Conservation (phyloP, 306 rosid genomes). For the Argentina anserina region DNA sequence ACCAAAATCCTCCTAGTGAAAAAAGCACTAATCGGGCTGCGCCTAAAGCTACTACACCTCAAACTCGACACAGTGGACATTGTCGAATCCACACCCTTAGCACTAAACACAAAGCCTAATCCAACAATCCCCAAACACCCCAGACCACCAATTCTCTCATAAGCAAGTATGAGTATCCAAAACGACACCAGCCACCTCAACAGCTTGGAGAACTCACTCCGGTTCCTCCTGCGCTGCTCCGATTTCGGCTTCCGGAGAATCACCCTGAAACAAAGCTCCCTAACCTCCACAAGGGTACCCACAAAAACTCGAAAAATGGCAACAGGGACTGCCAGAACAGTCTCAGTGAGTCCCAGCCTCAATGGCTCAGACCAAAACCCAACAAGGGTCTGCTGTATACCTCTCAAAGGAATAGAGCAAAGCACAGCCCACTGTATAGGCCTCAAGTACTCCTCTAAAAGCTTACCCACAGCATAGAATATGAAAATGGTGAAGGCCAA, state of each 20-base stretch:
- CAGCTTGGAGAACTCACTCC: slow-evolving; percentile 62
- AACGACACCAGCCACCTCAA: slow-evolving; percentile 76
- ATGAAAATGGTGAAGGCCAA: slow-evolving; percentile 71
- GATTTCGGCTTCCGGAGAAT: slow-evolving; percentile 52
- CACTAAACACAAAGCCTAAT: slow-evolving; percentile 63
- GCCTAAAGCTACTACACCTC: slow-evolving; percentile 64
- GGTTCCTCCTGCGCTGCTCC: slow-evolving; percentile 19
- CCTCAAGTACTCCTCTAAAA: slow-evolving; percentile 67
- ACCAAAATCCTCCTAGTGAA: slow-evolving; percentile 65
- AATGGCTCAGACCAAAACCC: slow-evolving; percentile 80
- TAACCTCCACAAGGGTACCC: slow-evolving; percentile 75
- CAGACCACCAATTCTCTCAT: slow-evolving; percentile 63
- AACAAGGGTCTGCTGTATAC: slow-evolving; percentile 68
- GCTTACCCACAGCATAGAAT: slow-evolving; percentile 57
- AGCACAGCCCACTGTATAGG: slow-evolving; percentile 95
- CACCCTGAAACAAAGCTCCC: slow-evolving; percentile 44
- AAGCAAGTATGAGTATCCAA: slow-evolving; percentile 62
- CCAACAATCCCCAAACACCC: slow-evolving; percentile 57
- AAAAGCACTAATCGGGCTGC: slow-evolving; percentile 58
- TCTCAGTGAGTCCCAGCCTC: slow-evolving; percentile 71
- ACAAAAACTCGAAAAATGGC: slow-evolving; percentile 62
- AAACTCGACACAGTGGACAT: slow-evolving; percentile 68
- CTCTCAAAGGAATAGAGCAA: slow-evolving; percentile 83
- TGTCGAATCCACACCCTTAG: slow-evolving; percentile 65
- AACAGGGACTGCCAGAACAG: slow-evolving; percentile 71